Evolutionary conservation across 805 yeast species (phyloP).

Genomic region (Candida montana): DNA sequence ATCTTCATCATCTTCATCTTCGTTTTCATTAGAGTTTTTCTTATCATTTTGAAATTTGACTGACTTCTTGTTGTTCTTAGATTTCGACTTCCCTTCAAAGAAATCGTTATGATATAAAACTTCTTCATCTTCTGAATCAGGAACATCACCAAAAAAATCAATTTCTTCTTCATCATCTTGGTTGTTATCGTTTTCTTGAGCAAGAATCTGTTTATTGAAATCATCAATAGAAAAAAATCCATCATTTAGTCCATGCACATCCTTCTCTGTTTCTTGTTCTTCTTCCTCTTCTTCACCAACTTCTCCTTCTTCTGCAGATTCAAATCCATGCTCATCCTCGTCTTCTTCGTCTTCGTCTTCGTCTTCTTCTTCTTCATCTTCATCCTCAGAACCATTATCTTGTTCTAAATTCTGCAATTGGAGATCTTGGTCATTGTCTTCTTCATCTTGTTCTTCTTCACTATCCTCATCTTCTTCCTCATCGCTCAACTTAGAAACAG

Average conservation of each 20-base stretch:
- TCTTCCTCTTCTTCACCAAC: slow-evolving; percentile 14
- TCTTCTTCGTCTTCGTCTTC: slow-evolving; percentile 21
- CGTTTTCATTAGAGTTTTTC: slow-evolving; percentile 21
- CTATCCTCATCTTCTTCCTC: slow-evolving; percentile 17
- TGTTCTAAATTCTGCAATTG: too few relatives aligned
- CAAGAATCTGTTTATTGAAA: slow-evolving; percentile 70
- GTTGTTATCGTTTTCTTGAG: slow-evolving; percentile 41
- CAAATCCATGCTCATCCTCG: slow-evolving; percentile 8
- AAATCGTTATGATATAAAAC: slow-evolving; percentile 43
- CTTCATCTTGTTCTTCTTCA: slow-evolving; percentile 17
- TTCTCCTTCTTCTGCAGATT: slow-evolving; percentile 12
- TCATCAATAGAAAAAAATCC: slow-evolving; percentile 81
- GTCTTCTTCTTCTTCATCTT: slow-evolving; percentile 1
- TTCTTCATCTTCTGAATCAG: slow-evolving; percentile 46
- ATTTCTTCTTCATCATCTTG: slow-evolving; percentile 44
- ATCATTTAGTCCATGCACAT: slow-evolving; percentile 69
- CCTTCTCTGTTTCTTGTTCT: slow-evolving; percentile 30
- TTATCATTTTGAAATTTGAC: not conserved
- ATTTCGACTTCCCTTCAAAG: slow-evolving; percentile 36
- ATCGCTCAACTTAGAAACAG: slow-evolving; percentile 8
- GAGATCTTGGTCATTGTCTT: not conserved
- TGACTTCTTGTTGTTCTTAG: slow-evolving; percentile 2
- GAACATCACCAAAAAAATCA: slow-evolving; percentile 47
- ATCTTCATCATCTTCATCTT: slow-evolving; percentile 38
- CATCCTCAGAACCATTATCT: not conserved